phyloP scores from a whole-genome alignment of 1,284 basidiomycete species.

The Agroathelia rolfsii region DNA sequence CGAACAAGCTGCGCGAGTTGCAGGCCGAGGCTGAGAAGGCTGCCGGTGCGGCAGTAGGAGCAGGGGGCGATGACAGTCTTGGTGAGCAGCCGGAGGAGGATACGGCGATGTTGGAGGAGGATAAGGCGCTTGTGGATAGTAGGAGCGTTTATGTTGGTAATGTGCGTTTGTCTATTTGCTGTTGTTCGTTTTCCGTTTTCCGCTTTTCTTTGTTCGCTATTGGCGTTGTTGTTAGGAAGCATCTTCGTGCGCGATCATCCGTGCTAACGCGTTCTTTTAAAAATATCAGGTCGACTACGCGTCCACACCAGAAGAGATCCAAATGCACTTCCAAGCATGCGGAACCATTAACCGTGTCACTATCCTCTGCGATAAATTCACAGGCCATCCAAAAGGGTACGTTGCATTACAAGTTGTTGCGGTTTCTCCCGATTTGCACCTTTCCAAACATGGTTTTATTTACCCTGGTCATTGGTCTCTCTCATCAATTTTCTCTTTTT shows the following conservation, averaged over 20 bases:
- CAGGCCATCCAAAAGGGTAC: slow-evolving; percentile 97
- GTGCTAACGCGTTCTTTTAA: slow-evolving; percentile 7
- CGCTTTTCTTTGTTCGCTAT: slow-evolving; percentile 6
- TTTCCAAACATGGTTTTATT: slow-evolving; percentile 2
- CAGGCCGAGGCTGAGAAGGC: slow-evolving; percentile 79
- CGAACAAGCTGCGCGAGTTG: slow-evolving; percentile 81
- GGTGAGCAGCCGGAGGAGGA: slow-evolving; percentile 51
- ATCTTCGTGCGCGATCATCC: no score
- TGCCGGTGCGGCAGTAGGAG: slow-evolving; percentile 22
- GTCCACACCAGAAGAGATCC: slow-evolving; percentile 97
- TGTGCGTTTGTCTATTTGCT: slow-evolving; percentile 56
- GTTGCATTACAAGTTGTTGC: slow-evolving; percentile 20
- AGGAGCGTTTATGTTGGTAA: slow-evolving; percentile 96
- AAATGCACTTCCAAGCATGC: slow-evolving; percentile 94
- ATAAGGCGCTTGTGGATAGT: slow-evolving; percentile 69
- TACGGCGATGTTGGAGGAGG: no score
- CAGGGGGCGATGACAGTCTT: slow-evolving; percentile 29
- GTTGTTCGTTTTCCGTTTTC: slow-evolving; percentile 8
- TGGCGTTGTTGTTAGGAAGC: no score
- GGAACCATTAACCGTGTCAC: slow-evolving; percentile 99
- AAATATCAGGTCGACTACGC: slow-evolving; percentile 85
- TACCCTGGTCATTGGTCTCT: slow-evolving; percentile 5
- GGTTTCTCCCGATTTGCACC: not conserved
- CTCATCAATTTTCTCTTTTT: slow-evolving; percentile 1
- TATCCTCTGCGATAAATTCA: slow-evolving; percentile 99